A percentile compares a stretch with the other conserved stretches of the same genome.
These are phyloP conservation scores for Diddensiella transvaalensis DNA, from an alignment of 805 yeast genomes.

Conservation along the genomic window DNA sequence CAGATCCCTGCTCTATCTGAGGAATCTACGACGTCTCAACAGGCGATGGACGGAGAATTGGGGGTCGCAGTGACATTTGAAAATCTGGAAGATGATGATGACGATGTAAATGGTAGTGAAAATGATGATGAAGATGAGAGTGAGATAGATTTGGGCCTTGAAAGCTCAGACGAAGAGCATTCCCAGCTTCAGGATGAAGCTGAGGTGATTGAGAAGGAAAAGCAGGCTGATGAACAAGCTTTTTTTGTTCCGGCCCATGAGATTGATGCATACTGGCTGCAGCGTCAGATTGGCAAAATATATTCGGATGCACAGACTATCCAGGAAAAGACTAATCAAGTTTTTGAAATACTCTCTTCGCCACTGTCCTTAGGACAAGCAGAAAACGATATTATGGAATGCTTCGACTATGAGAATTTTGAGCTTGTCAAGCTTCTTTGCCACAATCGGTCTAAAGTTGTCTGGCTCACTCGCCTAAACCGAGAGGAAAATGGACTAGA, in stretches of 20 bases:
- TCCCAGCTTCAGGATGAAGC: slow-evolving; percentile 10
- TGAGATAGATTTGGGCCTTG: slow-evolving; percentile 12
- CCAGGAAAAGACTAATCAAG: slow-evolving; percentile 40
- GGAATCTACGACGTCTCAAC: slow-evolving; percentile 21
- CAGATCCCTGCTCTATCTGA: slow-evolving; percentile 49
- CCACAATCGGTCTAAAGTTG: slow-evolving; percentile 48
- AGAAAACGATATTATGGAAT: slow-evolving; percentile 51
- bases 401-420: slow-evolving; percentile 50
- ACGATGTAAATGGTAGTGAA: slow-evolving; percentile 20
- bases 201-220: slow-evolving; percentile 10
- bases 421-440: slow-evolving; percentile 48
- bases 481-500: slow-evolving; percentile 38
- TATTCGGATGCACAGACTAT: slow-evolving; percentile 40
- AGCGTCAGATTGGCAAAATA: slow-evolving; percentile 42
- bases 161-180: slow-evolving; percentile 13
- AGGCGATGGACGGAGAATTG: slow-evolving; percentile 36
- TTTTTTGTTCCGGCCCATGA: slow-evolving; percentile 36
- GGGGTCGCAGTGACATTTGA: slow-evolving; percentile 42
- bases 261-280: slow-evolving; percentile 52
- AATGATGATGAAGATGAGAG: slow-evolving; percentile 21
- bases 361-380: slow-evolving; percentile 40
- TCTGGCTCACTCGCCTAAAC: slow-evolving; percentile 52
- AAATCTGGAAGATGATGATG: slow-evolving; percentile 30
- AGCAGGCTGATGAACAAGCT: slow-evolving; percentile 6
- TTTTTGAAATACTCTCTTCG: slow-evolving; percentile 41